Evolutionary conservation across 2,329 filamentous ascomycete species (phyloP).

Genomic region (Aspergillus arachidicola): DNA sequence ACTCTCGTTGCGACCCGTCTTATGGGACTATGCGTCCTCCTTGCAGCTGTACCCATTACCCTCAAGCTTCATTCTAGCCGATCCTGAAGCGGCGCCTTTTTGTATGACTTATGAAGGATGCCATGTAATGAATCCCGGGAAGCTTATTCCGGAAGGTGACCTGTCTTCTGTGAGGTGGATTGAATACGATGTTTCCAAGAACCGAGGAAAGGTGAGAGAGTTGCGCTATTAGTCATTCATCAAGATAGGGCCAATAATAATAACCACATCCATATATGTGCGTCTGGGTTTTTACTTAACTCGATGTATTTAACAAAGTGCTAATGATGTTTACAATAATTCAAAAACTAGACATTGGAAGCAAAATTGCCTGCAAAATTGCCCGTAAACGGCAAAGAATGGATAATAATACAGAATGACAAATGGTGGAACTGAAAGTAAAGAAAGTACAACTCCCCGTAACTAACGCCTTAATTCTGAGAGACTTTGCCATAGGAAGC

Average conservation of each 20-base stretch:
- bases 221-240: slow-evolving; percentile 54
- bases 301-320: neutral
- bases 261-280: neutral
- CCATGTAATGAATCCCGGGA: slow-evolving; percentile 90
- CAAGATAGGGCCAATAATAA: neutral
- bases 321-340: neutral
- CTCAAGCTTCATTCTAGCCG: slow-evolving; percentile 78
- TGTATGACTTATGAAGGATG: slow-evolving; percentile 92
- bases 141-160: slow-evolving; percentile 69
- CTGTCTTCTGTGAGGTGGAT: slow-evolving; percentile 77
- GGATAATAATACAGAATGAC: neutral
- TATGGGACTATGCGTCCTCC: slow-evolving; percentile 82
- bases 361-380: neutral
- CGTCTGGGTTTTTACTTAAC: neutral
- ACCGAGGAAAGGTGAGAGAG: slow-evolving; percentile 64
- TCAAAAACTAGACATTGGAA: neutral
- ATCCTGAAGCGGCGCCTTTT: slow-evolving; percentile 79
- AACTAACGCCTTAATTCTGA: neutral
- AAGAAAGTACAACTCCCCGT: neutral
- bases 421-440: neutral
- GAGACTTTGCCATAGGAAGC: neutral
- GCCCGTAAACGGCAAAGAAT: neutral
- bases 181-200: slow-evolving; percentile 74
- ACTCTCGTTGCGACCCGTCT: slow-evolving; percentile 73
- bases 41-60: slow-evolving; percentile 87